Percentiles rank a stretch among this genome's conserved stretches.
phyloP scores from a whole-genome alignment of 169 alveolate species.

The Babesia ovis region DNA sequence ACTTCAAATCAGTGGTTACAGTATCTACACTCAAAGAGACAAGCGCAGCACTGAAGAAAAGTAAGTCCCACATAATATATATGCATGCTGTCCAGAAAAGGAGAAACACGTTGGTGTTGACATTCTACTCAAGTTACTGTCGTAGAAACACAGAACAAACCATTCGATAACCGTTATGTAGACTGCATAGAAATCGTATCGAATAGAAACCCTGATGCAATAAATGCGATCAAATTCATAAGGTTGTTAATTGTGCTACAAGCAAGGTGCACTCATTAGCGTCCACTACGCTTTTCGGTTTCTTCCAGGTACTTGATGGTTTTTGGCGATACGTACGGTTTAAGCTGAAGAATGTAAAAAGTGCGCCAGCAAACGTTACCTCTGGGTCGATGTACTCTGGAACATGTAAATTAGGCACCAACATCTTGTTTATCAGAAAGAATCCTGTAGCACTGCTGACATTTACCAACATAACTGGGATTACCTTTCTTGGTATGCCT shows the following conservation, averaged over 20 bases:
- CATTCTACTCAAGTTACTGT: conserved; percentile 7
- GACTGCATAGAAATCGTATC: no score
- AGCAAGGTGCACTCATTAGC: no score
- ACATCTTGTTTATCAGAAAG: conserved; percentile 82
- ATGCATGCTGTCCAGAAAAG: neutral
- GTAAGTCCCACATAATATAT: neutral
- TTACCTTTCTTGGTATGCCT: conserved; percentile 84
- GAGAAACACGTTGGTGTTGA: conserved; percentile 36
- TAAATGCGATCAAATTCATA: no score
- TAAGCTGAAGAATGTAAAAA: conserved; percentile 39
- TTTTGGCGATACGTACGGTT: conserved; percentile 76
- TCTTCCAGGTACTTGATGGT: conserved; percentile 48
- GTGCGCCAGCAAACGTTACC: conserved; percentile 38
- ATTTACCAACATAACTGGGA: no score
- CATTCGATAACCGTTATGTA: no score
- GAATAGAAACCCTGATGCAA: no score
- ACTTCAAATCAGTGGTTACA: conserved; percentile 18
- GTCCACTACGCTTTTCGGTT: no score
- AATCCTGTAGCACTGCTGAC: conserved; percentile 79
- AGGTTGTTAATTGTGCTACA: no score
- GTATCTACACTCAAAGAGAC: neutral
- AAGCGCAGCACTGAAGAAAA: conserved; percentile 2
- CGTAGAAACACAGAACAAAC: no score
- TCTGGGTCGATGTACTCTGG: conserved; percentile 71
- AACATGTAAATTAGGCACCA: conserved; percentile 81